Conservation (phyloP, 257 asterid genomes). For the Orobanche coerulescens region DNA sequence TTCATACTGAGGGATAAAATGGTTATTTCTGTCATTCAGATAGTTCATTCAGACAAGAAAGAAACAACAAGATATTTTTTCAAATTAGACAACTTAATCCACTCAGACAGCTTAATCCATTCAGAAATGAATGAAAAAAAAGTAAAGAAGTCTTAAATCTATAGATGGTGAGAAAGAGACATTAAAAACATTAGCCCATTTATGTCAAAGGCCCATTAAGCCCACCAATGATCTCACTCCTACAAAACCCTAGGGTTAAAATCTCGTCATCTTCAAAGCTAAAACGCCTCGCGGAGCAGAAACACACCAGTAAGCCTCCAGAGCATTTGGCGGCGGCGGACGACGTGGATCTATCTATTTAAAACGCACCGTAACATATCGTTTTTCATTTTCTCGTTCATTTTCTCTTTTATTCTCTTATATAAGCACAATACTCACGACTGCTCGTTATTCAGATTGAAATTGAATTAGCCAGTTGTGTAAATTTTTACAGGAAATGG, state of each 20-base stretch:
- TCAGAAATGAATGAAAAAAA: too few relatives aligned
- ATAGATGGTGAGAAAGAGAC: too few relatives aligned
- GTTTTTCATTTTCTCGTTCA: not conserved
- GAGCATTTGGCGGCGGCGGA: slow-evolving; percentile 26
- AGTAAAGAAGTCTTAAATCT: too few relatives aligned
- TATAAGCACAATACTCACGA: not conserved
- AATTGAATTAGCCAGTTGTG: not conserved
- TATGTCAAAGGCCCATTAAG: slow-evolving; percentile 7
- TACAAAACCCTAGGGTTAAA: slow-evolving; percentile 32
- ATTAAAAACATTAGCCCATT: not conserved
- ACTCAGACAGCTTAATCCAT: too few relatives aligned
- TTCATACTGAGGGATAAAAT: too few relatives aligned
- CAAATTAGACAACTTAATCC: too few relatives aligned
- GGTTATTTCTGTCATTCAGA: too few relatives aligned
- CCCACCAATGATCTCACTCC: not conserved
- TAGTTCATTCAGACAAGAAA: too few relatives aligned
- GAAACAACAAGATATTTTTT: too few relatives aligned
- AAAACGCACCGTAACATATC: slow-evolving; percentile 20
- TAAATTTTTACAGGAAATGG: slow-evolving; percentile 49
- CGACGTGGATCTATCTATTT: slow-evolving; percentile 30
- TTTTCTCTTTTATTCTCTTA: not conserved
- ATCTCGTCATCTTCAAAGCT: not conserved
- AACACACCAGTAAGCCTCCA: slow-evolving; percentile 6
- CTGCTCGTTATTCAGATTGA: not conserved
- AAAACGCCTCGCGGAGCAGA: slow-evolving; percentile 24